Base-by-base conservation (phyloP, 768 basidiomycete genomes). In the Russula sp. region DNA sequence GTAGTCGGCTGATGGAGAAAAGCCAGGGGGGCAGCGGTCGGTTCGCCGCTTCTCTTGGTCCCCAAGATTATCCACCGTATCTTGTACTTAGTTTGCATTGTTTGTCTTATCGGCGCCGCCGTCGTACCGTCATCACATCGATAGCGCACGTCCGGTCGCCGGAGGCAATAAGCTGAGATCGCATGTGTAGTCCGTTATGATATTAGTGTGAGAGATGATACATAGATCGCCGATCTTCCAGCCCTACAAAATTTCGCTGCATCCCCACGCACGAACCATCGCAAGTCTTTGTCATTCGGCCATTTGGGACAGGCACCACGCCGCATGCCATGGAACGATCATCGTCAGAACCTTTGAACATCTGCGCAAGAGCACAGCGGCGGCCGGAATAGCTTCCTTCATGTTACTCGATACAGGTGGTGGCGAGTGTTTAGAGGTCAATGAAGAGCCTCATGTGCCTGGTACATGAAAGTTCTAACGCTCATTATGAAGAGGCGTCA, bases 401-500 rank as follows among this genome's bases (percentile, higher is more conserved):
- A 18, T 34, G 48, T 50, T 29, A 25, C 39, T 56, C 41, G 48
- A 51, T 51, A 36, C 7, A 41, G 39, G 22, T 52, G 49, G 58
- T 47, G 25, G 20, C 43, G 50, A 58, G 43, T 29, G 32, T 6
- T 18, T 20, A 38, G 42, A 29, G 42, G 35, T 22, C 18, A 29
- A 49, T 49, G 39, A 58, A 39, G 25, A 41, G 10, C 38, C 54
- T 56, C 56, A 36, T 58, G 61, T 58, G 49, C 57, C 61, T 58
- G 51, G 29, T 51, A 55, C 20, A 46, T n/a, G 25, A 32, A 43
- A 51, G 11, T 20, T 53, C 34, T 41, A 20, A 32, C 29, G 50
- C 32, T 38, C 36, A 25, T 22, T 39, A 38, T 50, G 8, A 50
- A n/a, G 42, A 35, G 29, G 29, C n/a, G n/a, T n/a, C n/a, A n/a